These are phyloP conservation scores for Heterobasidion parviporum DNA, from an alignment of 1,284 basidiomycete species.

Conservation along the genomic window DNA sequence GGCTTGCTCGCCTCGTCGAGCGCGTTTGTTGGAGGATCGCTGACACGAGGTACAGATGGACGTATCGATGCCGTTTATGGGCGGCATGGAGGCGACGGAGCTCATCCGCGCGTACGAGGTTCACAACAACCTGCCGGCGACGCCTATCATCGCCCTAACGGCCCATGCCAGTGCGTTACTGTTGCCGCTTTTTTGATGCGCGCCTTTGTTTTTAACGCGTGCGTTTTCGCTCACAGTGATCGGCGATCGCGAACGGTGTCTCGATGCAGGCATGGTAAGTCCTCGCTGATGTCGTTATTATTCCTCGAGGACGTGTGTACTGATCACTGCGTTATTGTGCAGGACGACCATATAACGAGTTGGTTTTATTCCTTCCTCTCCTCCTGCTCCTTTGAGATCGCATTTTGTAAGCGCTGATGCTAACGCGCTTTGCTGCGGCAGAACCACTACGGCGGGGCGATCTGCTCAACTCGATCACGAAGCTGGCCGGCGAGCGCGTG, in stretches of 20 bases:
- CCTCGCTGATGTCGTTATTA: background rate
- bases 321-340: background rate
- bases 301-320: background rate
- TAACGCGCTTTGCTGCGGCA: constrained; percentile 19
- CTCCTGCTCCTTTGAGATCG: background rate
- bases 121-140: constrained; percentile 62
- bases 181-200: background rate
- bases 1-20: background rate
- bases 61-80: constrained; percentile 97
- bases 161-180: constrained; percentile 74
- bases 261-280: constrained; percentile 81
- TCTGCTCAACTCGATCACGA: constrained; percentile 63
- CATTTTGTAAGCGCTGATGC: background rate
- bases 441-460: constrained; percentile 72
- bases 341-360: constrained; percentile 74
- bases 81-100: constrained; percentile 86
- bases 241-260: constrained; percentile 88
- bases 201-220: constrained; percentile 5
- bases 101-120: constrained; percentile 78
- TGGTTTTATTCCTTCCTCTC: constrained; percentile 18
- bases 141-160: constrained; percentile 94
- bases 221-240: constrained; percentile 58
- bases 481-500: constrained; percentile 12
- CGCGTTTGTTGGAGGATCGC: background rate
- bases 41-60: constrained; percentile 69